A percentile compares a stretch with the other conserved stretches of the same genome.
phyloP scores from a whole-genome alignment of 2,329 filamentous ascomycete species.

The Cordyceps militaris region DNA sequence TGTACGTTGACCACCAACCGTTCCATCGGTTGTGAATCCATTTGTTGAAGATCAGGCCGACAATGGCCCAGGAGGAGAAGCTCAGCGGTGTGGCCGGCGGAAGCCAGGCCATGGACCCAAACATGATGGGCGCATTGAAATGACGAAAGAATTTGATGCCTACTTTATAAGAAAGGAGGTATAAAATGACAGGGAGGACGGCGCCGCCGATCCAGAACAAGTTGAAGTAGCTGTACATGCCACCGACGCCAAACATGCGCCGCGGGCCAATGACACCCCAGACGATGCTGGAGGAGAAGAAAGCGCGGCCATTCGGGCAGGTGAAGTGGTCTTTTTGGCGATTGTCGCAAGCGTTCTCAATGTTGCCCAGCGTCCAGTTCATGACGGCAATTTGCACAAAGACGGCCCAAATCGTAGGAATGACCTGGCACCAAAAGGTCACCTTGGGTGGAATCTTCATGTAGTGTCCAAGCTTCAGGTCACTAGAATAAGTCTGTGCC shows the following conservation, averaged over 20 bases:
- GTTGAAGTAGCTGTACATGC: constrained; percentile 43
- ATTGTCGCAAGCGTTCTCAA: constrained; percentile 39
- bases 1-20: constrained; percentile 51
- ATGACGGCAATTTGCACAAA: constrained; percentile 40
- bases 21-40: constrained; percentile 43
- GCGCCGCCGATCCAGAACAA: constrained; percentile 49
- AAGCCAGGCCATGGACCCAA: constrained; percentile 46
- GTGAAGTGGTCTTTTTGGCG: constrained; percentile 24
- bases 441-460: constrained; percentile 40
- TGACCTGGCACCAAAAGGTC: constrained; percentile 31
- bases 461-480: constrained; percentile 45
- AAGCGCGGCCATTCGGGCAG: constrained; percentile 33
- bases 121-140: constrained; percentile 50
- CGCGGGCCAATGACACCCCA: constrained; percentile 52
- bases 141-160: constrained; percentile 34
- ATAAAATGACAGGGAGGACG: constrained; percentile 41
- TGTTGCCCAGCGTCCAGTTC: constrained; percentile 38
- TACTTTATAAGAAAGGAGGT: constrained; percentile 27
- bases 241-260: constrained; percentile 46
- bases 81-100: constrained; percentile 54
- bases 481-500: constrained; percentile 37
- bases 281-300: constrained; percentile 48
- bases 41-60: constrained; percentile 53
- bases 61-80: constrained; percentile 51
- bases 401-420: constrained; percentile 36